phyloP scores from a whole-genome alignment of 2,329 filamentous ascomycete genomes.

The Penicillium corylophilum region DNA sequence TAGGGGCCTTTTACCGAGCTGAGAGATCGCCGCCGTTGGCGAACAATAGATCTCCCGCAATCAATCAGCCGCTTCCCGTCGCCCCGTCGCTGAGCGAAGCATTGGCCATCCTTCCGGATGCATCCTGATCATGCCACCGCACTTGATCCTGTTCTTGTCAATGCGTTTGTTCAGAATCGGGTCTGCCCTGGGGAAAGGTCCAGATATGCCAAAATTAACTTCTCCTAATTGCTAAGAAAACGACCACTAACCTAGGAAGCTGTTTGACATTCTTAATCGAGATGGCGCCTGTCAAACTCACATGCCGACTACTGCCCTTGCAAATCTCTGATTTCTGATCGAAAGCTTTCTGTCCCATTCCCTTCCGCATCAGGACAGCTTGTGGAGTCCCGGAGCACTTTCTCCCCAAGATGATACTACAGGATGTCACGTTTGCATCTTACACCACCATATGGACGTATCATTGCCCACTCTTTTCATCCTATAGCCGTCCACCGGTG shows the following conservation, averaged over 20 bases:
- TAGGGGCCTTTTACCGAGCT: background rate
- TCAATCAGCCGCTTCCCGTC: background rate
- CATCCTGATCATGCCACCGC: background rate
- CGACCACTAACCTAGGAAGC: background rate
- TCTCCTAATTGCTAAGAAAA: background rate
- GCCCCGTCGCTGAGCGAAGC: background rate
- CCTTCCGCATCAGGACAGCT: constrained; percentile 19
- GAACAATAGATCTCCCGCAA: background rate
- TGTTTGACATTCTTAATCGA: background rate
- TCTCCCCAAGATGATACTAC: constrained; percentile 25
- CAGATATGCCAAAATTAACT: background rate
- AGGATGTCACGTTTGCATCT: constrained; percentile 31
- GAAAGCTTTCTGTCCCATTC: background rate
- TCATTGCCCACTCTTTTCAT: constrained; percentile 12
- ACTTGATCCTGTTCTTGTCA: background rate
- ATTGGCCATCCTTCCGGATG: background rate
- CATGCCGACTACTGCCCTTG: background rate
- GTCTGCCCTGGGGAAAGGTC: background rate
- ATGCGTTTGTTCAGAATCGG: background rate
- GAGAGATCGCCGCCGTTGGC: background rate
- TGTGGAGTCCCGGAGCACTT: constrained; percentile 12
- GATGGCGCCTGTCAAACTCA: background rate
- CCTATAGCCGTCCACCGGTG: constrained; percentile 14
- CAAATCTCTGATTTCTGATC: background rate
- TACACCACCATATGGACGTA: constrained; percentile 10